Base-by-base conservation (phyloP, 352 stramenopile genomes). In the Pythium folliculosum region DNA sequence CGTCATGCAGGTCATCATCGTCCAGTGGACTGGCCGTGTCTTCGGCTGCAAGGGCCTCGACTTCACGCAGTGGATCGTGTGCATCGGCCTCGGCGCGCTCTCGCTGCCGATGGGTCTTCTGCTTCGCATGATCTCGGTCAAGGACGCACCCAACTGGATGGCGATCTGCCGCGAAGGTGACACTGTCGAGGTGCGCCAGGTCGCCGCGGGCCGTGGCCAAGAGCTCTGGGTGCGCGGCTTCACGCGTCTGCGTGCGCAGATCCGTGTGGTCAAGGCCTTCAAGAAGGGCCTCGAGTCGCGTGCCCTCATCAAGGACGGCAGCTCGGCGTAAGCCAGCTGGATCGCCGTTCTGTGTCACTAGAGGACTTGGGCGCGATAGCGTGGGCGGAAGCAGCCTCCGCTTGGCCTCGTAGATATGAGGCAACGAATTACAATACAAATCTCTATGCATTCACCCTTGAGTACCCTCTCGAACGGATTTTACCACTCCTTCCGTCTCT, bases 1-100 rank as follows among this genome's bases (percentile, higher is more conserved):
- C 17, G 38, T 88, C 32, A 84, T 97, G 55, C 97, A 99, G 77
- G 65, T 98, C 44, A 49, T 99, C 48, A 98, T 99, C 63, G 92
- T 99, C 14, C 73, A 99, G 75, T 89, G 85, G 56, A 97, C 93
- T 23, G 96, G 94, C 5, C 60, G 69, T 1, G 88, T 90, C 23
- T 92, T 91, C 70, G 87, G 87, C 51, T 92, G 83, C 60, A 44
- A 60, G 14, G 73, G 72, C 1, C 63, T 93, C 12, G 78, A 72
- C 1, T 71, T 63, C 0, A 55, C 3, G 0, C 77, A 90, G 52
- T 92, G 82, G 79, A 73, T 77, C 0, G 66, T 86, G 30, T 87
- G 64, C 30, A 86, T 93, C 37, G 67, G 59, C 2, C 52, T 94
- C 4, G 79, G 81, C 1, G 70, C 74, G 0, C 27, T 67, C 0